Evolutionary conservation across 306 rosid genomes (phyloP).

Genomic region (Trifolium repens): DNA sequence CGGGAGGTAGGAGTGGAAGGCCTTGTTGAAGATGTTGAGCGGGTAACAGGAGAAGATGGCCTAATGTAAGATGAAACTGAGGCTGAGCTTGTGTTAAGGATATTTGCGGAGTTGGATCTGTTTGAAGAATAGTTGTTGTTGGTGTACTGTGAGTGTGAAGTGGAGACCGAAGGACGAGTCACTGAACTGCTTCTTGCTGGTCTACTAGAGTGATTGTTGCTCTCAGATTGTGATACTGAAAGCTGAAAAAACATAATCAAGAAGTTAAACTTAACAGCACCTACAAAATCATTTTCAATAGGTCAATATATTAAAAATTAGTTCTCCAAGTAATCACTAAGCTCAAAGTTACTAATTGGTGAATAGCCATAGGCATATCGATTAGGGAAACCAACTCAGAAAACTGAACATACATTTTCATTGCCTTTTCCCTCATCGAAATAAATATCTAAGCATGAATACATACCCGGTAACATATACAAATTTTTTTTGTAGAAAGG

Average conservation of each 20-base stretch:
- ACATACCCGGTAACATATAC: neutral
- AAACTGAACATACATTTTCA: constrained; percentile 19
- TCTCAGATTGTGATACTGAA: constrained; percentile 86
- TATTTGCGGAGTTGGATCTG: constrained; percentile 62
- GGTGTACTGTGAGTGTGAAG: constrained; percentile 62
- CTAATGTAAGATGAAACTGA: constrained; percentile 92
- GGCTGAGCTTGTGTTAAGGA: constrained; percentile 96
- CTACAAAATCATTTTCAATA: constrained; percentile 1
- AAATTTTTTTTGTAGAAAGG: constrained; percentile 7
- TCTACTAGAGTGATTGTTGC: constrained; percentile 69
- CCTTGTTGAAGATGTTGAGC: constrained; percentile 64
- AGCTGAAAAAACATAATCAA: constrained; percentile 65
- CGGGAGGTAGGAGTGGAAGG: constrained; percentile 93
- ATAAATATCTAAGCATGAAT: neutral
- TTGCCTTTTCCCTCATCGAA: neutral
- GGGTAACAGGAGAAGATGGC: constrained; percentile 83
- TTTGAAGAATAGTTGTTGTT: constrained; percentile 70
- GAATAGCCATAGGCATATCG: constrained; percentile 6
- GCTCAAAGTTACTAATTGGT: neutral
- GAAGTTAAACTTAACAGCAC: constrained; percentile 35
- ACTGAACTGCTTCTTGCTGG: constrained; percentile 96
- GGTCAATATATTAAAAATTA: neutral
- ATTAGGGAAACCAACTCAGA: constrained; percentile 3
- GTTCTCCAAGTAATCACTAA: neutral
- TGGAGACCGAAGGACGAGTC: constrained; percentile 75